phyloP scores from a whole-genome alignment of 345 rosid species.

The Garcia nutans region DNA sequence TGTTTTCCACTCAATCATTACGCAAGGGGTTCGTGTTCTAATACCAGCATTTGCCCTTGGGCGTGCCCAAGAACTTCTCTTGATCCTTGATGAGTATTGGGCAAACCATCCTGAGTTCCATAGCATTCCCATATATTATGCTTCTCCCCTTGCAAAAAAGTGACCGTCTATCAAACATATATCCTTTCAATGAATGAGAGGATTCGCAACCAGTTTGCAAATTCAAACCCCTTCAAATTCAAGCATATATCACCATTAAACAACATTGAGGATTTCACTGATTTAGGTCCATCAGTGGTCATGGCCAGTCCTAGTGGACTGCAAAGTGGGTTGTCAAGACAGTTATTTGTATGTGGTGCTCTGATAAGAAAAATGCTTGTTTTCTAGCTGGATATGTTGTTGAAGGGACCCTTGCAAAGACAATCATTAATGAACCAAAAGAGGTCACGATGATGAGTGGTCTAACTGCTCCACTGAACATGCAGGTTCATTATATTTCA shows the following conservation, averaged over 20 bases:
- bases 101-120: conserved; percentile 81
- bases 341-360: conserved; percentile 89
- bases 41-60: conserved; percentile 43
- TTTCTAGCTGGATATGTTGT: conserved; percentile 82
- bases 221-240: conserved; percentile 87
- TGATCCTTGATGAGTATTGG: conserved; percentile 81
- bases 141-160: conserved; percentile 93
- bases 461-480: conserved; percentile 75
- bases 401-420: conserved; percentile 80
- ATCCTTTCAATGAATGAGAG: conserved; percentile 94
- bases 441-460: conserved; percentile 95
- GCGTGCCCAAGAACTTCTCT: conserved; percentile 34
- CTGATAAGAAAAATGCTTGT: conserved; percentile 86
- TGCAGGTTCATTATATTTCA: conserved; percentile 91
- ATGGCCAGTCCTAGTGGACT: conserved; percentile 96
- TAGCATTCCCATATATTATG: conserved; percentile 88
- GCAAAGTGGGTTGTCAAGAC: conserved; percentile 88
- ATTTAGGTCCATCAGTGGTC: conserved; percentile 86
- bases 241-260: conserved; percentile 77
- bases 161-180: conserved; percentile 95
- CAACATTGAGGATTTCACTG: conserved; percentile 82
- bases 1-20: conserved; percentile 75
- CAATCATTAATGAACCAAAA: conserved; percentile 83
- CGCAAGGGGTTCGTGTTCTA: conserved; percentile 89
- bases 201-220: conserved; percentile 85